phyloP scores from a whole-genome alignment of 805 yeast genomes.

The Schwanniomyces yamadae region DNA sequence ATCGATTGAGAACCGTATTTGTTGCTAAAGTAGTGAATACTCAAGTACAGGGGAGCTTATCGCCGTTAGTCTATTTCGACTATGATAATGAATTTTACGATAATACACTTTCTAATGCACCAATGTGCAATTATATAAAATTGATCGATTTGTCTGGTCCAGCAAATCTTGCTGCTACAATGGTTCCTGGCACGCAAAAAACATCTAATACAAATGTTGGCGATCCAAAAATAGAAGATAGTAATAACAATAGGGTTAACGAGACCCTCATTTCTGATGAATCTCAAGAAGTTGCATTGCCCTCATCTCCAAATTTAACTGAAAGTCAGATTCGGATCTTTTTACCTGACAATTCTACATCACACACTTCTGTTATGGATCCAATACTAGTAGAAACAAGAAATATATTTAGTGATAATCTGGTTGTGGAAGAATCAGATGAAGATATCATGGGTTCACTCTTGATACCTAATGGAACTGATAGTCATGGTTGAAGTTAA shows the following conservation, averaged over 20 bases:
- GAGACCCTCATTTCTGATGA: background rate
- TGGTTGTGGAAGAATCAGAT: conserved; percentile 34
- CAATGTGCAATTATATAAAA: conserved; percentile 1
- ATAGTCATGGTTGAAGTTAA: background rate
- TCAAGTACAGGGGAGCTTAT: conserved; percentile 8
- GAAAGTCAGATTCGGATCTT: conserved; percentile 9
- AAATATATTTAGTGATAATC: conserved; percentile 5
- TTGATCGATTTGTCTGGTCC: conserved; percentile 13
- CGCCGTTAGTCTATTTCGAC: conserved; percentile 25
- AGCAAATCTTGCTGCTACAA: background rate
- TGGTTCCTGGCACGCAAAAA: background rate
- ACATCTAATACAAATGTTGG: too few species aligned
- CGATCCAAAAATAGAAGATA: too few species aligned
- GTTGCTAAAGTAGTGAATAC: conserved; percentile 14
- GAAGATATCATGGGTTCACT: conserved; percentile 27
- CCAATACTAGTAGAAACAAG: background rate
- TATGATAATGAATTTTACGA: conserved; percentile 13
- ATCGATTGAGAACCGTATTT: conserved; percentile 14
- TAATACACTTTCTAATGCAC: conserved; percentile 4
- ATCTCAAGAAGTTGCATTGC: conserved; percentile 4
- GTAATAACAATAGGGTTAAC: background rate
- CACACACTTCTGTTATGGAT: background rate
- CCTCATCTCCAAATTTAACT: conserved; percentile 17
- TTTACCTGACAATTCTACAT: conserved; percentile 5
- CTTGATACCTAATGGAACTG: background rate